Evolutionary conservation across 73 alveolate genomes (phyloP).

Genomic region (Paramecium octaurelia): DNA sequence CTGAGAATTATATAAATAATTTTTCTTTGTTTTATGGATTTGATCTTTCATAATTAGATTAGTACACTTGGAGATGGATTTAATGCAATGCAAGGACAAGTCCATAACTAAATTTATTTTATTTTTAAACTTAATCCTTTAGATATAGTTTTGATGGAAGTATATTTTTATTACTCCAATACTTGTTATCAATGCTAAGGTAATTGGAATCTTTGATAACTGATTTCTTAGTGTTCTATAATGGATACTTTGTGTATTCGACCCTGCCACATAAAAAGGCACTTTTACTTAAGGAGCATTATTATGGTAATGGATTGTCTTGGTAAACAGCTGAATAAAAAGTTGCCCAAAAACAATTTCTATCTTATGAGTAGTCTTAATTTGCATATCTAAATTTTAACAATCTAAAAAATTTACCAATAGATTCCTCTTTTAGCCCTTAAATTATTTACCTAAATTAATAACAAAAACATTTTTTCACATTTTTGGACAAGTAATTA

Average conservation of each 20-base stretch:
- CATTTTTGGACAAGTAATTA: not conserved
- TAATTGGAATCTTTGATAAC: not conserved
- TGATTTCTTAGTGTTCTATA: not conserved
- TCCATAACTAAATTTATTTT: not conserved
- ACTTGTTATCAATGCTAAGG: not conserved
- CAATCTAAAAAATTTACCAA: not conserved
- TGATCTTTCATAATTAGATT: not conserved
- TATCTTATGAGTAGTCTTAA: not conserved
- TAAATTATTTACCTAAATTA: not conserved
- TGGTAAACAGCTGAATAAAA: constrained; percentile 10
- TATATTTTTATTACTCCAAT: not conserved
- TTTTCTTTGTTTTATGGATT: not conserved
- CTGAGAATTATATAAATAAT: not conserved
- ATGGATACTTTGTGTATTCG: constrained; percentile 27
- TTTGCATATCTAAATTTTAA: not conserved
- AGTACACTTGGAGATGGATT: constrained; percentile 9
- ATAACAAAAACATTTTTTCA: not conserved
- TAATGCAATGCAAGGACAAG: not conserved
- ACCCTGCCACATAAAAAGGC: constrained; percentile 23
- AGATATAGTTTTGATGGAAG: not conserved
- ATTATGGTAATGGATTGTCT: constrained; percentile 16
- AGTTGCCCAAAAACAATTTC: not conserved
- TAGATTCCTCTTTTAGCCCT: not conserved
- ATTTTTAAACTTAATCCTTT: not conserved
- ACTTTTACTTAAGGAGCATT: not conserved